Conservation (phyloP, 139 green algal genomes). For the Spirogloea muscicola region DNA sequence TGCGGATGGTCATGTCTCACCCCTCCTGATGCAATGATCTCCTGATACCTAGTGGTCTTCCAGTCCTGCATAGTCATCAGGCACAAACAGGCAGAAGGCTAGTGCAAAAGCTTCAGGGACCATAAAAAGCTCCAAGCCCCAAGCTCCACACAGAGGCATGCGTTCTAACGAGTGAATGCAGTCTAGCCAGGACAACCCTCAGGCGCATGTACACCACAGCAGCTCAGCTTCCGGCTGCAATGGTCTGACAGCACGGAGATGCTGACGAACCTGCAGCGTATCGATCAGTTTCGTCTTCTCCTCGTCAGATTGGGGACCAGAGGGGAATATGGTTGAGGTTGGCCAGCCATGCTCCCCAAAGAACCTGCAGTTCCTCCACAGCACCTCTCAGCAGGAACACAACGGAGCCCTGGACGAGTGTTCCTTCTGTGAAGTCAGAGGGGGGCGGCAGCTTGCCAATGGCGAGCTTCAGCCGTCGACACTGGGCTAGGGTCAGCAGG, state of each 20-base stretch:
- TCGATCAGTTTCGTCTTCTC: conserved; percentile 76
- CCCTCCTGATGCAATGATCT: conserved; percentile 53
- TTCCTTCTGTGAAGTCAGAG: not conserved
- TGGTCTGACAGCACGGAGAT: no score
- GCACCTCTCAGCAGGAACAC: not conserved
- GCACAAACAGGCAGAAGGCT: not conserved
- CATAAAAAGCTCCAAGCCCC: not conserved
- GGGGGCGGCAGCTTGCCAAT: not conserved
- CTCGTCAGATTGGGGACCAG: conserved; percentile 58
- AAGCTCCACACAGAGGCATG: conserved; percentile 4
- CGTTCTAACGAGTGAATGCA: not conserved
- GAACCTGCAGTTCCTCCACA: conserved; percentile 48
- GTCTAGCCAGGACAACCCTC: not conserved
- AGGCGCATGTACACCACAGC: not conserved
- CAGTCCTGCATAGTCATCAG: conserved; percentile 46
- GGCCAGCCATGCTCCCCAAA: conserved; percentile 80
- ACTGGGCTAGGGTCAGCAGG: not conserved
- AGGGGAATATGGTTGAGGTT: conserved; percentile 47
- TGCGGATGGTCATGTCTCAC: conserved; percentile 21
- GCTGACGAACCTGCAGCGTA: conserved; percentile 55
- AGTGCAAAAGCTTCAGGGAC: not conserved
- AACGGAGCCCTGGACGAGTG: not conserved
- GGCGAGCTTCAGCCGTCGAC: not conserved
- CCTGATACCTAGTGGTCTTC: conserved; percentile 62
- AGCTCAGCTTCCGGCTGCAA: no score